Base-by-base conservation (phyloP, 2,329 filamentous ascomycete genomes). In the Colletotrichum paranaense region DNA sequence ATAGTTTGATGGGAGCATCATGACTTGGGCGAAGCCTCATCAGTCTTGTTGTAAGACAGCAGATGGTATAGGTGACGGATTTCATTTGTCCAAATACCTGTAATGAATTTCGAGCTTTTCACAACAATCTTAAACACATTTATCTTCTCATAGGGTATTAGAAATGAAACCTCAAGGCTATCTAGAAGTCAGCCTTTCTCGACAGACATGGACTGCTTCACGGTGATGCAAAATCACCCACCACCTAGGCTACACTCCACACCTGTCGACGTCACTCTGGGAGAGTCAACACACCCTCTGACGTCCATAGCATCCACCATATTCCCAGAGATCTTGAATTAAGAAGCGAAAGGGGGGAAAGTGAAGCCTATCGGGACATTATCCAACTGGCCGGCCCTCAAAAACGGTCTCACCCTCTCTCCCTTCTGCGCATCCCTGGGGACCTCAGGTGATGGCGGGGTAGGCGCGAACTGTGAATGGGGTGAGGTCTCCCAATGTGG, bases 391-490 rank as follows among this genome's bases (percentile, higher is more conserved):
- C 53, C 56, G 14, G 38, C 38, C 60, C 62, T 62, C 32, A n/a
- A 67, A 52, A 59, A 16, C 24, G 42, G 24, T 19, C 38, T 53
- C 28, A 49, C 26, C 57, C n/a, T 56, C 49, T 32, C n/a, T 56
- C 32, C 59, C 38, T 5, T 42, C 16, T 42, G 38, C 38, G 14
- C 35, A 16, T 14, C 38, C 14, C 38, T 35, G 60, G 55, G 38
- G 26, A 38, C 67, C 66, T 73, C 46, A 65, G 70, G 59, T 49
- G 67, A 70, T 73, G 55, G 60, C 70, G 56, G 56, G 70, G 67
- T 46, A 62, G 26, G 42, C 26, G 22, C 60, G 67, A 73, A 73
- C 66, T 70, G 67, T 62, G 67, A 70, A 70, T 73, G 70, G 60
- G 67, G 71, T 70, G 71, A 73, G 67, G 35, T 60, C 64, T 73